These are phyloP conservation scores for Hippophae tibetana DNA, from an alignment of 306 rosid species.

Conservation along the genomic window DNA sequence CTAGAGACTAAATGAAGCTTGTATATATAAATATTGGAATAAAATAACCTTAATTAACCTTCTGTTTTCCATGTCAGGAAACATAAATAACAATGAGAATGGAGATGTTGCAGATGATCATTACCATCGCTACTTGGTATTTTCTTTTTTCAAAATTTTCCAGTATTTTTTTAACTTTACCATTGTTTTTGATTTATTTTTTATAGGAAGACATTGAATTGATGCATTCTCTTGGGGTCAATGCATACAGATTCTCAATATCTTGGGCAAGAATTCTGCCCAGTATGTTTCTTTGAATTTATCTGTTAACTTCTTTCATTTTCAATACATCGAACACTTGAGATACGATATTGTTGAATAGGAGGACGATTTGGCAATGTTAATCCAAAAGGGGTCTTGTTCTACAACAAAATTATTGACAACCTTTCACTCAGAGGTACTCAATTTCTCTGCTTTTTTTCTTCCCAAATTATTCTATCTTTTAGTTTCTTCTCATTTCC, in stretches of 20 bases:
- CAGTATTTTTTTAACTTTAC: not conserved
- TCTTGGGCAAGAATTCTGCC: conserved; percentile 72
- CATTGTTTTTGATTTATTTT: not conserved
- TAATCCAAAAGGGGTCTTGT: conserved; percentile 38
- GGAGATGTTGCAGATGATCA: conserved; percentile 66
- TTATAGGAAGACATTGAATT: conserved; percentile 45
- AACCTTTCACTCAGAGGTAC: conserved; percentile 42
- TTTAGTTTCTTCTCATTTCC: too few relatives aligned
- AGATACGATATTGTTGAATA: not conserved
- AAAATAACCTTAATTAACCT: not conserved
- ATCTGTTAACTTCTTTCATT: not conserved
- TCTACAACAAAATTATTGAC: conserved; percentile 55
- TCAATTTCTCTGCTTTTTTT: not conserved
- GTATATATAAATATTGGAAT: too few relatives aligned
- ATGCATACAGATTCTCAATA: conserved; percentile 60
- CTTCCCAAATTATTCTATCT: not conserved
- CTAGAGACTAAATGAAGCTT: too few relatives aligned
- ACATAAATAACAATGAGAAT: conserved; percentile 27
- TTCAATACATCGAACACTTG: too few relatives aligned
- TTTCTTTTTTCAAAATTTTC: not conserved
- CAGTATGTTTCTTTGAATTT: conserved; percentile 19
- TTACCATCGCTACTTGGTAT: conserved; percentile 46
- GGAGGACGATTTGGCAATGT: conserved; percentile 49
- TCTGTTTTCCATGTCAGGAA: conserved; percentile 24
- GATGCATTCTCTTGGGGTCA: conserved; percentile 46